Evolutionary conservation across 495 filamentous ascomycete genomes (phyloP).

Genomic region (Talaromyces ruber): DNA sequence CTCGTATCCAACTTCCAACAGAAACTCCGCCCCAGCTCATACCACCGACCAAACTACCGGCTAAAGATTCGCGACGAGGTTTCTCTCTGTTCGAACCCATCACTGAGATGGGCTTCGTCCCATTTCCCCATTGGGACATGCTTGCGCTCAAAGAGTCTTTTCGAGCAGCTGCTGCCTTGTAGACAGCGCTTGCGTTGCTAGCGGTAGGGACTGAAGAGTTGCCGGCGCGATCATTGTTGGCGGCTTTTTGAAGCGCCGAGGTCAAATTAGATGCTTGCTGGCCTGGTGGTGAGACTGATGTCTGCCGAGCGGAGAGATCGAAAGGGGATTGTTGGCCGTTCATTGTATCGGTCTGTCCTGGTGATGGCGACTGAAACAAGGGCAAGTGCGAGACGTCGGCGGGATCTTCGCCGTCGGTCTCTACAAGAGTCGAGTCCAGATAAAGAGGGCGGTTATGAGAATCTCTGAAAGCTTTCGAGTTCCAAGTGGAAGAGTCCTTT

Average conservation of each 20-base stretch:
- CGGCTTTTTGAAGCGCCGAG: slow-evolving; percentile 48
- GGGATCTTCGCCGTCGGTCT: slow-evolving; percentile 19
- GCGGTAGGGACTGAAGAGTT: slow-evolving; percentile 2
- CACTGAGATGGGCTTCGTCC: slow-evolving; percentile 81
- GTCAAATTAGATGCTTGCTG: slow-evolving; percentile 56
- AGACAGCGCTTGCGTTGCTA: slow-evolving; percentile 28
- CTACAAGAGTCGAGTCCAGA: slow-evolving; percentile 24
- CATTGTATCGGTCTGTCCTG: slow-evolving; percentile 30
- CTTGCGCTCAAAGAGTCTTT: slow-evolving; percentile 64
- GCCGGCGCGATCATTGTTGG: slow-evolving; percentile 19
- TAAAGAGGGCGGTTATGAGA: slow-evolving; percentile 15
- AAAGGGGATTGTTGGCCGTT: slow-evolving; percentile 49
- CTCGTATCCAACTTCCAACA: slow-evolving; percentile 91
- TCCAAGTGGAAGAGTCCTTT: slow-evolving; percentile 29
- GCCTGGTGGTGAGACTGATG: slow-evolving; percentile 52
- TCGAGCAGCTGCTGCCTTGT: slow-evolving; percentile 35
- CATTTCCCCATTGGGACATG: slow-evolving; percentile 53
- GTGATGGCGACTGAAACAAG: slow-evolving; percentile 31
- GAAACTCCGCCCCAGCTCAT: slow-evolving; percentile 99
- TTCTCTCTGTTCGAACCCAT: slow-evolving; percentile 65
- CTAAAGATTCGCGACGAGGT: slow-evolving; percentile 73
- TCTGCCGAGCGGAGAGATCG: slow-evolving; percentile 56
- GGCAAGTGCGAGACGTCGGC: slow-evolving; percentile 31
- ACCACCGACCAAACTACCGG: slow-evolving; percentile 78
- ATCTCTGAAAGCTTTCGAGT: slow-evolving; percentile 21